Conservation (phyloP, 495 filamentous ascomycete genomes). For the Penicillium desertorum region DNA sequence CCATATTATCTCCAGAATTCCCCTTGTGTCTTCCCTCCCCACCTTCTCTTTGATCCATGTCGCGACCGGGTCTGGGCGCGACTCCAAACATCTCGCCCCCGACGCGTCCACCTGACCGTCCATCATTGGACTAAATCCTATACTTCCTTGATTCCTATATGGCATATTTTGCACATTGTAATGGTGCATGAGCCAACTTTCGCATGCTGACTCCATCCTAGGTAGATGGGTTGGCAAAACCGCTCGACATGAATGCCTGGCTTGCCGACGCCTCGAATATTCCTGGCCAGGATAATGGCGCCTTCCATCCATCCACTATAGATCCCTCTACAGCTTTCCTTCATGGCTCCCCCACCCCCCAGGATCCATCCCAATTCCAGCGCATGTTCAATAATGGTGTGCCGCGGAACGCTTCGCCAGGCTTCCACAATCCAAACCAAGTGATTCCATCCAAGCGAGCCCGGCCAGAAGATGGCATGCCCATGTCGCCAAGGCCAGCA, state of each 20-base stretch:
- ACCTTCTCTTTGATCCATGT: slow-evolving; percentile 20
- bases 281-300: slow-evolving; percentile 75
- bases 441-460: slow-evolving; percentile 87
- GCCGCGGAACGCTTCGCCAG: slow-evolving; percentile 76
- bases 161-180: background rate
- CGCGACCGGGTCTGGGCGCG: slow-evolving; percentile 28
- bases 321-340: slow-evolving; percentile 57
- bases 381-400: slow-evolving; percentile 87
- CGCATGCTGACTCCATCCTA: slow-evolving; percentile 24
- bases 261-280: slow-evolving; percentile 71
- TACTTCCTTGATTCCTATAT: background rate
- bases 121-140: slow-evolving; percentile 2
- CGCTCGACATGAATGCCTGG: slow-evolving; percentile 77
- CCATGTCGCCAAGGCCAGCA: slow-evolving; percentile 76
- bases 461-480: slow-evolving; percentile 80
- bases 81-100: slow-evolving; percentile 21
- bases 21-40: slow-evolving; percentile 5
- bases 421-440: slow-evolving; percentile 71
- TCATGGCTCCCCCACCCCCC: slow-evolving; percentile 51
- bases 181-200: slow-evolving; percentile 14
- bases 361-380: slow-evolving; percentile 60
- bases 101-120: slow-evolving; percentile 36
- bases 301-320: slow-evolving; percentile 60
- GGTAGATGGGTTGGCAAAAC: slow-evolving; percentile 59
- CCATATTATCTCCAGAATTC: background rate